Conservation (phyloP, 352 stramenopile genomes). For the Pythium dissimile region DNA sequence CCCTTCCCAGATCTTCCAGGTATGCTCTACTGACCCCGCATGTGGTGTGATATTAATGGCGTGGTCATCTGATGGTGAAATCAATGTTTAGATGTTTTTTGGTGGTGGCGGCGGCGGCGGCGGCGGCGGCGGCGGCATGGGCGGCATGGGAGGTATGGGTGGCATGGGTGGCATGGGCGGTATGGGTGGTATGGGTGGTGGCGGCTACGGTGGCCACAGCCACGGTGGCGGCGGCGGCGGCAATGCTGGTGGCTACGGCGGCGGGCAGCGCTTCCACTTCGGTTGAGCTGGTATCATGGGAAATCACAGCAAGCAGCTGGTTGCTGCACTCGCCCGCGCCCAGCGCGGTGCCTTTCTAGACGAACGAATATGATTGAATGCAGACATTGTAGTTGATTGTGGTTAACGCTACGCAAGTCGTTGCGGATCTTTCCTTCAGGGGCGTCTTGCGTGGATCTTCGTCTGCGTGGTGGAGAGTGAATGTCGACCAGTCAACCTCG, state of each 20-base stretch:
- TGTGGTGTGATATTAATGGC: too few relatives aligned
- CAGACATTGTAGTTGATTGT: constrained; percentile 5
- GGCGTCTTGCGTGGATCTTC: too few relatives aligned
- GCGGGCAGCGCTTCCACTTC: constrained; percentile 78
- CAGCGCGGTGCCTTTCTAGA: constrained; percentile 2
- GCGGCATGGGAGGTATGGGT: constrained; percentile 34
- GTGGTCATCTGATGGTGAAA: too few relatives aligned
- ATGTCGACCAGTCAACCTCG: constrained; percentile 8
- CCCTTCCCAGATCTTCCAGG: constrained; percentile 84
- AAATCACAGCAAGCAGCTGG: not conserved
- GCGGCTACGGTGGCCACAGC: constrained; percentile 36
- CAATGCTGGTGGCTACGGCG: not conserved
- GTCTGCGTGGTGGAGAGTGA: too few relatives aligned
- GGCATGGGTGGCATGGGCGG: constrained; percentile 41
- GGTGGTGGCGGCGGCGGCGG: constrained; percentile 41
- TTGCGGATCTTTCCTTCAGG: not conserved
- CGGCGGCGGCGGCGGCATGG: constrained; percentile 37
- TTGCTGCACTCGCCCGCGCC: not conserved
- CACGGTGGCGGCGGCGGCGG: constrained; percentile 32
- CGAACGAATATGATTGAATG: constrained; percentile 15
- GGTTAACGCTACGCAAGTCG: not conserved
- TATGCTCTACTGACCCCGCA: too few relatives aligned
- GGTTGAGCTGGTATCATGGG: constrained; percentile 31
- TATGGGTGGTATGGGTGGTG: constrained; percentile 47
- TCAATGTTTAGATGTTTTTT: constrained; percentile 74